Evolutionary conservation across 768 basidiomycete genomes (phyloP), one percentile per base, ranked within the genome.

Genomic region (Phanerochaete carnosa): DNA sequence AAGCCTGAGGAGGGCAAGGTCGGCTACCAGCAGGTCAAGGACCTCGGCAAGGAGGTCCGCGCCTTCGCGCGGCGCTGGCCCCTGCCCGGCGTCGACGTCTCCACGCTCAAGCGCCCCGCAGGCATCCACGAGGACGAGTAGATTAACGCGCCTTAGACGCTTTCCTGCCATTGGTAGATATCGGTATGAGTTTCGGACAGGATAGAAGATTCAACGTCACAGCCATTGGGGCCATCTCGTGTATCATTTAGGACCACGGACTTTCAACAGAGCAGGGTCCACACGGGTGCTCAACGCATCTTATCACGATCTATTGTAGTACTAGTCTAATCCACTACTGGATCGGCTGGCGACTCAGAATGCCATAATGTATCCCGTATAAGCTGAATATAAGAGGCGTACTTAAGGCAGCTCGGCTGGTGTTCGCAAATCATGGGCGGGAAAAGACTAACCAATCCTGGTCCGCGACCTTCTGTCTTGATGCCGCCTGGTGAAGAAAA

Each of bases 51-150:
- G 51, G 95, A 98, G 68, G 97, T 99, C 47, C 75, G 79, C 57
- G 77, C 62, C 57, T 99, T 98, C 69, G 94, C 95, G 16, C 83
- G 78, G 68, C 81, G 81, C 76, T 99, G 90, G 92, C 97, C 97
- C 1, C 78, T 99, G 15, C 97, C 97, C 53, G 97, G 97, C 75
- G 87, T 93, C 1, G 83, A 85, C 60, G 72, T 76, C 50, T 66
- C 75, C 19, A 74, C 66, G 51, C 69, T 84, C 29, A 69, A 67
- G 65, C 68, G 85, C 70, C 90, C 90, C 47, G 82, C 78, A 39
- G 90, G 90, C 26, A 75, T 89, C 59, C 76, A 83, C 64, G 83
- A 86, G 67, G 83, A 85, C 52, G 66, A 71, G 33, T 69, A 62
- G 57, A 49, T 51, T n/a, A 26, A 15, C 16, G 16, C 43, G 16